Base-by-base conservation (phyloP, 805 yeast genomes). In the Sugiyamaella lignohabitans region DNA sequence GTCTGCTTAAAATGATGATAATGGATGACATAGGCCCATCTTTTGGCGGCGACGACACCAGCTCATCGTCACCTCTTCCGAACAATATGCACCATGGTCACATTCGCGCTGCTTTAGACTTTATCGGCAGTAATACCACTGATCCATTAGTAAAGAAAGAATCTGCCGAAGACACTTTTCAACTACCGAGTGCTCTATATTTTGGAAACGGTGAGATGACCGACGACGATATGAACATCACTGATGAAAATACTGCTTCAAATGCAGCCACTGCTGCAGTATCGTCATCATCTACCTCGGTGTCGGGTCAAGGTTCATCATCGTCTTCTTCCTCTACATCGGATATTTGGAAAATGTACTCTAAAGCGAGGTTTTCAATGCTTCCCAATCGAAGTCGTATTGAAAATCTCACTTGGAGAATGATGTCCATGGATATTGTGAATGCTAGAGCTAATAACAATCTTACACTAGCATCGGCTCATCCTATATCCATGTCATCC, bases 401-500 rank as follows among this genome's bases (percentile, higher is more conserved):
- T 80, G 87, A 84, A 59, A 88, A 88, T 60, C 64, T 87, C 46
- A 80, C 94, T 6, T 87, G 96, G 96, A 69, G 96, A 49, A 74
- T 87, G 78, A 82, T 87, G 89, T 42, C 53, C 20, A 37, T 40
- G 16, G 46, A 37, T 20, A n/a, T 19, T 16, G 38, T 29, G n/a
- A 32, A 14, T 14, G 16, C 14, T 8, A 27, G 14, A 27, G 32
- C 8, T 8, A 27, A 27, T 8, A 8, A 27, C 8, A 27, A 8
- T 8, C 14, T 27, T 27, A n/a, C n/a, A n/a, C n/a, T n/a, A n/a
- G n/a, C n/a, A n/a, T n/a, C n/a, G n/a, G n/a, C n/a, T n/a, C n/a
- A n/a, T n/a, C n/a, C n/a, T n/a, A n/a, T n/a, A n/a, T n/a, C n/a
- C n/a, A n/a, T n/a, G n/a, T n/a, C n/a, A n/a, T n/a, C n/a, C n/a